Evolutionary conservation across 139 green algal species (phyloP).

Genomic region (Astrephomene gubernaculifera): DNA sequence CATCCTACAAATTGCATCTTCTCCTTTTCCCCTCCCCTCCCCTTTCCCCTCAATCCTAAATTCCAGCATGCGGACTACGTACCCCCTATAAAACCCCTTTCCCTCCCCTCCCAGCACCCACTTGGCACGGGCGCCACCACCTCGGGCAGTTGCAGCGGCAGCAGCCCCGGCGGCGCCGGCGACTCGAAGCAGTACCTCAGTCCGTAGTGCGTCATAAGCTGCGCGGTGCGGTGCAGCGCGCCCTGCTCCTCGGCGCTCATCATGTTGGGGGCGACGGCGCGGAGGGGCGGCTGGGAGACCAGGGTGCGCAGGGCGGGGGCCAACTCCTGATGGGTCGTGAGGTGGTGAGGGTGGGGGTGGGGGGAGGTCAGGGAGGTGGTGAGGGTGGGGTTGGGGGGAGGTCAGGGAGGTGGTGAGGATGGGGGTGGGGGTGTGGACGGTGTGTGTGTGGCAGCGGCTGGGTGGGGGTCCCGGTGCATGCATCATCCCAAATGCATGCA

Average conservation of each 20-base stretch:
- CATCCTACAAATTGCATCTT: too few relatives aligned
- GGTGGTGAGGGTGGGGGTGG: too few relatives aligned
- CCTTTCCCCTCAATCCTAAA: too few relatives aligned
- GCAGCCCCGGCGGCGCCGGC: slow-evolving; percentile 10
- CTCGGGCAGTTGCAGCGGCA: slow-evolving; percentile 34
- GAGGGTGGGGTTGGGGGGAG: too few relatives aligned
- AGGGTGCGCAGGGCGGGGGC: slow-evolving; percentile 71
- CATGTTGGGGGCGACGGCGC: slow-evolving; percentile 73
- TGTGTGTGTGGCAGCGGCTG: too few relatives aligned
- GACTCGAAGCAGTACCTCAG: slow-evolving; percentile 69
- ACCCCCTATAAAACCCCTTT: neutral
- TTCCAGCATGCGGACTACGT: neutral
- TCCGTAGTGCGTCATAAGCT: slow-evolving; percentile 73
- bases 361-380: too few relatives aligned
- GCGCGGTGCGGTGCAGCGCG: slow-evolving; percentile 38
- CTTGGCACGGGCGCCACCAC: slow-evolving; percentile 8
- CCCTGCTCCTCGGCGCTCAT: slow-evolving; percentile 63
- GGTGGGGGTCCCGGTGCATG: too few relatives aligned
- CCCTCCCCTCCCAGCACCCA: neutral
- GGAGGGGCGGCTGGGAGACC: slow-evolving; percentile 55
- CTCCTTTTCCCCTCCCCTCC: too few relatives aligned
- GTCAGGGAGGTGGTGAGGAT: too few relatives aligned
- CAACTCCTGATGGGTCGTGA: slow-evolving; percentile 51
- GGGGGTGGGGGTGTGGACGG: too few relatives aligned
- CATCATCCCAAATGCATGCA: too few relatives aligned